Base-by-base conservation (phyloP, 2,329 filamentous ascomycete species). In the Talaromyces sp. region DNA sequence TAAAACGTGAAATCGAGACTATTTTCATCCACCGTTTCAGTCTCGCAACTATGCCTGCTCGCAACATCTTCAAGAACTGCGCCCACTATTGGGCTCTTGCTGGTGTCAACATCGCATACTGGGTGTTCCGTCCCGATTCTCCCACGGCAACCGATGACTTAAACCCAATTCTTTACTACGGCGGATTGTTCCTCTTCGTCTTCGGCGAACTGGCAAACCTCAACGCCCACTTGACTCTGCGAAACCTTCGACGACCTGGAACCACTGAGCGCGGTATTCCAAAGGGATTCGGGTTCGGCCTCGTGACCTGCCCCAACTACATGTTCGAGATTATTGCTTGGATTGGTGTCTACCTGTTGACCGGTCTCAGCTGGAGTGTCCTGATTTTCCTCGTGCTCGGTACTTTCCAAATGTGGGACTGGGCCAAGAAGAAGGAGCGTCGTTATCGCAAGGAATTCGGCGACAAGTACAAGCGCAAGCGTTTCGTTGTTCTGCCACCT, bases 231-330 rank as follows among this genome's bases (percentile, higher is more conserved):
- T 77, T 90, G 70, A 90, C 92, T 63, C 85, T 99, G 27, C 88
- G 90, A 31, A 85, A 86, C 67, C 85, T 99, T 68, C 89, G 95
- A 60, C 89, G 88, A 65, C 84, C 87, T 0, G 93, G 93, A 64
- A 91, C 90, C 69, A 94, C 91, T 1, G 92, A 96, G 76, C 87
- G 94, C 67, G 93, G 92, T 71, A 96, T 99, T 69, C 95, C 95
- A 1, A 83, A 83, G 65, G 95, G 95, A 29, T 87, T 94, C 66
- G 92, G 93, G 34, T 98, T 97, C 79, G 84, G 82, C 69, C 80
- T 91, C 40, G 94, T 99, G 61, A 99, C 95, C 13, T 96, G 93
- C 81, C 95, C 95, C 49, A 99, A 99, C 82, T 99, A 99, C 83
- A 87, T 96, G 82, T 98, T 96, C 72, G 95, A 99, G 76, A 84